phyloP scores from a whole-genome alignment of 345 rosid genomes.

The Euphorbia pulcherrima region DNA sequence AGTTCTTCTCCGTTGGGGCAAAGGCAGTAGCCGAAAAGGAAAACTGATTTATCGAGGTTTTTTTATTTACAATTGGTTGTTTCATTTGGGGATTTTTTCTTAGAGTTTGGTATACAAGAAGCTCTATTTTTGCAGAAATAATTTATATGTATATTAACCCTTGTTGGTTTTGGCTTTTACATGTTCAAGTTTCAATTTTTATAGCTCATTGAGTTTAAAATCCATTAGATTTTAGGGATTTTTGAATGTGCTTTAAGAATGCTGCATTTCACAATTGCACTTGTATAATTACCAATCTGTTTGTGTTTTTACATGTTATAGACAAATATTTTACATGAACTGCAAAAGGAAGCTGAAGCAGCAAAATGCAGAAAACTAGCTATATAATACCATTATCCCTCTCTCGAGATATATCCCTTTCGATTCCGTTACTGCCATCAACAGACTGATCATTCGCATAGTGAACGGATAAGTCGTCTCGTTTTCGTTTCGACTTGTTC shows the following conservation, averaged over 20 bases:
- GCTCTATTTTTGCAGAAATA: constrained; percentile 22
- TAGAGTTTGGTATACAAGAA: constrained; percentile 11
- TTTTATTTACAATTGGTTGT: background rate
- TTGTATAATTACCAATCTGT: background rate
- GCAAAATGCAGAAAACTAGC: too few relatives aligned
- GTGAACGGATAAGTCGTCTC: constrained; percentile 30
- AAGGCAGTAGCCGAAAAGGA: constrained; percentile 50
- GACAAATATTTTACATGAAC: background rate
- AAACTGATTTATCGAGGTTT: constrained; percentile 27
- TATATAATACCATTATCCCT: too few relatives aligned
- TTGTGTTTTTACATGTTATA: background rate
- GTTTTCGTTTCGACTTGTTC: constrained; percentile 59
- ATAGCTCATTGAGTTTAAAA: background rate
- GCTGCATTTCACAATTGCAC: background rate
- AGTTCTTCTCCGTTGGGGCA: constrained; percentile 84
- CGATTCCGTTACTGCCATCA: constrained; percentile 19
- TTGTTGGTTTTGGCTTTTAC: constrained; percentile 1
- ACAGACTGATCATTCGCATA: constrained; percentile 13
- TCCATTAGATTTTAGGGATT: background rate
- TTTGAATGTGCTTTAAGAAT: background rate
- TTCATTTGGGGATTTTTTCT: constrained; percentile 7
- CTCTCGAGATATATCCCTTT: background rate
- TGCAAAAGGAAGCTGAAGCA: too few relatives aligned
- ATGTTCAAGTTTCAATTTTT: constrained; percentile 3
- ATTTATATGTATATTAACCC: background rate